phyloP scores from a whole-genome alignment of 2,329 filamentous ascomycete species.

The Alternaria burnsii region DNA sequence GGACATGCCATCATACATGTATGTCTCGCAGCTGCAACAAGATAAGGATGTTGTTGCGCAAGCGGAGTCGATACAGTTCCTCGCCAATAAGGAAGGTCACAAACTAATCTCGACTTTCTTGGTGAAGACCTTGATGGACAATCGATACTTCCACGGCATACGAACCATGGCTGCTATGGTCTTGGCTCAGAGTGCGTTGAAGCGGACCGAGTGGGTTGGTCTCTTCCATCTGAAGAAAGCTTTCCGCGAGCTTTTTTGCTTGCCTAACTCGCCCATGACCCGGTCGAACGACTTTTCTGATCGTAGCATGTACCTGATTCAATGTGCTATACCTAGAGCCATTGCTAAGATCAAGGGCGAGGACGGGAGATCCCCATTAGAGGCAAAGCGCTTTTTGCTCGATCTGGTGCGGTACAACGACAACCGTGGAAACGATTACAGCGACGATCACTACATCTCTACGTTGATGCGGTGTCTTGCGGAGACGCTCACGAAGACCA shows the following conservation, averaged over 20 bases:
- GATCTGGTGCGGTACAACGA: slow-evolving; percentile 94
- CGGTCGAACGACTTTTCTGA: slow-evolving; percentile 91
- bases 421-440: slow-evolving; percentile 87
- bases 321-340: slow-evolving; percentile 81
- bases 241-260: slow-evolving; percentile 89
- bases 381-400: slow-evolving; percentile 83
- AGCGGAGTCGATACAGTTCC: slow-evolving; percentile 74
- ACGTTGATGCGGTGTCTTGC: slow-evolving; percentile 74
- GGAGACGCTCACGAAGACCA: slow-evolving; percentile 57
- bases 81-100: slow-evolving; percentile 73
- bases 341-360: slow-evolving; percentile 80
- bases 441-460: slow-evolving; percentile 88
- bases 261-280: slow-evolving; percentile 78
- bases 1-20: slow-evolving; percentile 95
- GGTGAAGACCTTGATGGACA: slow-evolving; percentile 87
- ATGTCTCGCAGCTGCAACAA: slow-evolving; percentile 94
- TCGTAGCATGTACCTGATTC: slow-evolving; percentile 83
- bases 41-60: slow-evolving; percentile 96
- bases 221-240: slow-evolving; percentile 83
- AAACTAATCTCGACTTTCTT: slow-evolving; percentile 89
- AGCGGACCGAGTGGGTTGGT: slow-evolving; percentile 73
- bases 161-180: slow-evolving; percentile 83
- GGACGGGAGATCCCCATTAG: slow-evolving; percentile 77
- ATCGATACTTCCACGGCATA: slow-evolving; percentile 92
- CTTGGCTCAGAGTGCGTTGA: slow-evolving; percentile 74